phyloP scores from a whole-genome alignment of 495 filamentous ascomycete genomes.

The Aspergillus avenaceus region DNA sequence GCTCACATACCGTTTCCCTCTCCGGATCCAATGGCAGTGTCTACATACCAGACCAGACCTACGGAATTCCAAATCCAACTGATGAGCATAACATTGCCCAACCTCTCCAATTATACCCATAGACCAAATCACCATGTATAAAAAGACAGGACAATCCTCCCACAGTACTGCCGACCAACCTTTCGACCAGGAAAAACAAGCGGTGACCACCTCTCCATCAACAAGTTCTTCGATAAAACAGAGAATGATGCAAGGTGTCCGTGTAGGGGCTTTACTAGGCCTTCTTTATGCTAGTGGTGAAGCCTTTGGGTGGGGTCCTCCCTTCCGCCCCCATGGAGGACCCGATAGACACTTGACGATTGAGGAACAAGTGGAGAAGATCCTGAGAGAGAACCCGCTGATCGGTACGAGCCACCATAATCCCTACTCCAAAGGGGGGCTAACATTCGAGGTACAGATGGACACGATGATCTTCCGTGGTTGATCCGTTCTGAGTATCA shows the following conservation, averaged over 20 bases:
- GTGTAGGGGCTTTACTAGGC: too few relatives aligned
- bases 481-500: slow-evolving; percentile 60
- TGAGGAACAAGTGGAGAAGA: slow-evolving; percentile 62
- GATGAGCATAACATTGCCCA: too few relatives aligned
- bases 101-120: too few relatives aligned
- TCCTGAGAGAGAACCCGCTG: slow-evolving; percentile 69
- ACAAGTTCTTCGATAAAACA: not conserved
- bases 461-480: slow-evolving; percentile 86
- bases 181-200: not conserved
- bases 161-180: too few relatives aligned
- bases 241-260: not conserved
- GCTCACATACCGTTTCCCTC: too few relatives aligned
- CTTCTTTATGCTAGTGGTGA: not conserved
- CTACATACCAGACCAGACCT: too few relatives aligned
- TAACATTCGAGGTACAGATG: slow-evolving; percentile 54
- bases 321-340: slow-evolving; percentile 24
- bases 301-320: not conserved
- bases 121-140: too few relatives aligned
- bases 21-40: too few relatives aligned
- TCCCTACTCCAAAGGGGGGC: not conserved
- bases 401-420: slow-evolving; percentile 55
- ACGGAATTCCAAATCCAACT: too few relatives aligned
- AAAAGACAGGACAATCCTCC: too few relatives aligned
- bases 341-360: slow-evolving; percentile 20
- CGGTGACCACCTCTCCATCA: not conserved